Base-by-base conservation (phyloP, 805 yeast genomes). In the Candida verbasci region DNA sequence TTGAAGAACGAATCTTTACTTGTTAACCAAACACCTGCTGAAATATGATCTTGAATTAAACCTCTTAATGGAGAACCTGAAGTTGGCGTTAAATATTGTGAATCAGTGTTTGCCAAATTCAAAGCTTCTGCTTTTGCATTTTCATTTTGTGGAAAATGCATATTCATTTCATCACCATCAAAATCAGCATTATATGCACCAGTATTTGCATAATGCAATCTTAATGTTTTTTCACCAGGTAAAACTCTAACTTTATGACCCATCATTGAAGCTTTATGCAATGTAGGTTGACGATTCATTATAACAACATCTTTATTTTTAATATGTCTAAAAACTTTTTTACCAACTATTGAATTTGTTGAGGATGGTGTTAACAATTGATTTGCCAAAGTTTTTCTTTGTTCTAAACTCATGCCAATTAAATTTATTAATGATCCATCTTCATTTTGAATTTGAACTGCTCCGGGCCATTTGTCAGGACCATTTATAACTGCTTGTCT, bases 241-340 rank as follows among this genome's bases (percentile, higher is more conserved):
- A 93, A 72, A 22, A 93, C 98, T 53, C 96, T 78, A 29, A 93
- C 98, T 56, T 82, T 86, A 65, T 93, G 99, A 49, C 98, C 98
- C 99, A 93, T 93, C 96, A 93, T 93, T 20, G 98, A 94, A 31
- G 98, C 98, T 68, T 93, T 93, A 70, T 93, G 99, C 59, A 93
- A 74, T 11, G 98, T 91, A 32, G 99, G 98, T 70, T 93, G 99
- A 71, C 99, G 89, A 68, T 93, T 93, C 97, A 94, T 93, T 27
- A 94, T 62, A 34, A 94, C 97, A 42, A 93, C 89, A 63, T 94
- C 99, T 46, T 87, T 82, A 66, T 94, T 91, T 45, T 83, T 82
- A 57, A 93, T 86, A 58, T 93, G 99, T 57, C 99, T 80, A 62
- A 72, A 83, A 27, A 93, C 99, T 65, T 93, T 93, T 58, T 93